These are phyloP conservation scores for Aspergillus udagawae DNA, from an alignment of 2,329 filamentous ascomycete genomes.

Conservation along the genomic window DNA sequence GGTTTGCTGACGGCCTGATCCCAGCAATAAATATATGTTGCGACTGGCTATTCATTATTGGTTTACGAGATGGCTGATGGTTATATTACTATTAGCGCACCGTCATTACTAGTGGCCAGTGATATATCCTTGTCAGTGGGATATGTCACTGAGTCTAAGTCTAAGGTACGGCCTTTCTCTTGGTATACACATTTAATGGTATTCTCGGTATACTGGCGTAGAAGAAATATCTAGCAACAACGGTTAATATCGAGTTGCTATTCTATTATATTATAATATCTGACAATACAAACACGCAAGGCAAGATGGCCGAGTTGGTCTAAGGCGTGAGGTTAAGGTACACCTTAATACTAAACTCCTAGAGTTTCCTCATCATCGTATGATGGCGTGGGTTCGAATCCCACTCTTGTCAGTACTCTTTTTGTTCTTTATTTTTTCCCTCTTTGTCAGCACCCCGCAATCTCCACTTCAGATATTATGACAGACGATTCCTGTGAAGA, in stretches of 20 bases:
- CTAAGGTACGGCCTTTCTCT: no score
- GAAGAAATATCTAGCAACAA: no score
- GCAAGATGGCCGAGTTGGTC: constrained; percentile 37
- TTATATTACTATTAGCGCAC: neutral
- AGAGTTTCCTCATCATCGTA: neutral
- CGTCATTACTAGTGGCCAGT: neutral
- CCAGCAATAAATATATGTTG: neutral
- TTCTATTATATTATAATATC: no score
- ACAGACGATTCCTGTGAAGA: neutral
- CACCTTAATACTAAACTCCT: neutral
- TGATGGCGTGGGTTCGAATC: neutral
- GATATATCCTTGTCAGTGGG: neutral
- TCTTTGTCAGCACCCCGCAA: no score
- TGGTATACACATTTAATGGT: no score
- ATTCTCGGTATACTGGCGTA: no score
- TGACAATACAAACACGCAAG: neutral
- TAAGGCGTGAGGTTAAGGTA: constrained; percentile 33
- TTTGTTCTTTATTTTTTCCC: neutral
- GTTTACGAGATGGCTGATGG: neutral
- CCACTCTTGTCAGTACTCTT: neutral
- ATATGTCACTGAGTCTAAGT: neutral
- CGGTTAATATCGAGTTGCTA: no score
- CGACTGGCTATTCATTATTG: neutral
- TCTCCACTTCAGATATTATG: no score
- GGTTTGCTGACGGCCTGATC: neutral